Base-by-base conservation (phyloP, 306 rosid species). In the Trifolium dubium region DNA sequence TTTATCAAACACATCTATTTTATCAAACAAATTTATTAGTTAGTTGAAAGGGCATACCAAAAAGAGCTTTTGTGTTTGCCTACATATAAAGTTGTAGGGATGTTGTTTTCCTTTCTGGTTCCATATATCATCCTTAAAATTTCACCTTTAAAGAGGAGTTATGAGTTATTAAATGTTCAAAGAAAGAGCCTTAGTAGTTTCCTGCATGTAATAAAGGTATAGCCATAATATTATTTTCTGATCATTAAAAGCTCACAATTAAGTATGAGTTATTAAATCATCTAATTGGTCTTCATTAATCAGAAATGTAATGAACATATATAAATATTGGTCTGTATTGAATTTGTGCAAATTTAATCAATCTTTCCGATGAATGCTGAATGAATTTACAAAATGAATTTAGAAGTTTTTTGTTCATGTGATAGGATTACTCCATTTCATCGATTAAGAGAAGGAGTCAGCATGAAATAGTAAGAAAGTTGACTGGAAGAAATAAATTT, bases 381-480 rank as follows among this genome's bases (percentile, higher is more conserved):
- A 32, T 65, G 47, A 64, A 71, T 65, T 55, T 31, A 15, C 8
- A 30, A 35, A 51, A 51, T 47, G 47, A 34, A 54, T 6, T 53
- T 71, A 37, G 4, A 51, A 51, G 14, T 35, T 76, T 35, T 76
- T 39, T 72, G 76, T 56, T 74, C 69, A 74, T 75, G 67, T 55
- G 78, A 68, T 77, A 93, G 96, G 95, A 84, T 53, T 78, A 92
- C 92, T 89, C 97, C 54, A 72, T 83, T 75, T 83, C 92, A 43
- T 91, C 97, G 55, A 84, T 82, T 51, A 89, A 85, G 79, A 82
- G 84, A 85, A 88, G 83, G 80, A 81, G 84, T 83, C 90, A 82
- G 79, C 91, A 28, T 54, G 64, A 85, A 40, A 69, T 77, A 12
- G 80, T 80, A 79, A 85, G 90, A 83, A 77, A 37, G 55, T 85